Percentiles rank a stretch among this genome's conserved stretches.
phyloP scores from a whole-genome alignment of 176 grass and related monocot genomes.

The Stipa capillata region DNA sequence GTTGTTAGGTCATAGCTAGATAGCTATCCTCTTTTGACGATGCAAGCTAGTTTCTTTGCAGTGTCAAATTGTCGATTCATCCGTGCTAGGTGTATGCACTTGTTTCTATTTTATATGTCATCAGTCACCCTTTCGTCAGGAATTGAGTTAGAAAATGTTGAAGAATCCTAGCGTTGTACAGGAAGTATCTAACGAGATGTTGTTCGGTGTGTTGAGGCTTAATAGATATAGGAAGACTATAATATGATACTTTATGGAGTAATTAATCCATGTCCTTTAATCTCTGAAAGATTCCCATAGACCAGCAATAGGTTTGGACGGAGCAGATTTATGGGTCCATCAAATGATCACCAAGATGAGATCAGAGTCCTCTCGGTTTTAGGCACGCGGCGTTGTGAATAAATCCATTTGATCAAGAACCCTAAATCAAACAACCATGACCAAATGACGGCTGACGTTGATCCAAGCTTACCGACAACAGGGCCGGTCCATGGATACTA shows the following conservation, averaged over 20 bases:
- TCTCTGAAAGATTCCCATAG: constrained; percentile 7
- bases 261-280: not conserved
- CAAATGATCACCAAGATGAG: constrained; percentile 17
- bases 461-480: not conserved
- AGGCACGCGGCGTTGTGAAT: not conserved
- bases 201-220: not conserved
- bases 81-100: not conserved
- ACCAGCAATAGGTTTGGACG: not conserved
- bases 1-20: not conserved
- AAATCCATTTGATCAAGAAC: constrained; percentile 33
- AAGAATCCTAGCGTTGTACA: constrained; percentile 7
- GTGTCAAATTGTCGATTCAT: too few relatives aligned
- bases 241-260: not conserved
- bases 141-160: not conserved
- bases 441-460: constrained; percentile 2
- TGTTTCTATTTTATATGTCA: not conserved
- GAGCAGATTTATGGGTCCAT: constrained; percentile 8
- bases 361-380: constrained; percentile 18
- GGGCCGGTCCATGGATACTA: too few relatives aligned
- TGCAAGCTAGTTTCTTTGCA: not conserved
- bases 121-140: not conserved
- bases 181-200: not conserved
- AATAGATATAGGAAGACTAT: not conserved
- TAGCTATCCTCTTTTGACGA: not conserved
- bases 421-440: not conserved